Conservation (phyloP, 2,329 filamentous ascomycete genomes). For the Colletotrichum abscissum region DNA sequence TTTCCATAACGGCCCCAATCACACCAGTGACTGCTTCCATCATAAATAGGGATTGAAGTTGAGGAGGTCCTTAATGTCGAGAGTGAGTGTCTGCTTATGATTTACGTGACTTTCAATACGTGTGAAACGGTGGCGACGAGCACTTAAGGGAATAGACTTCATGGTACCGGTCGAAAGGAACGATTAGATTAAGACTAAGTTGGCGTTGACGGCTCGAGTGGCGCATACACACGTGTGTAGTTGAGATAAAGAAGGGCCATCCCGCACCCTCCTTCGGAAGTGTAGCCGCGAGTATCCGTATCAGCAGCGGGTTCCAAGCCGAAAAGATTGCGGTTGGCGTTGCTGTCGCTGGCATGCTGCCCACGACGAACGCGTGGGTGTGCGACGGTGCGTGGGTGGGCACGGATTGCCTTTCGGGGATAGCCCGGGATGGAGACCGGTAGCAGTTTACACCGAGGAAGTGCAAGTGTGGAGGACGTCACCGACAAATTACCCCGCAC, state of each 20-base stretch:
- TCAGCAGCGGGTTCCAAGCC: background rate
- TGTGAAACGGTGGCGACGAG: background rate
- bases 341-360: background rate
- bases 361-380: too few species aligned
- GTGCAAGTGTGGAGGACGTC: constrained; percentile 15
- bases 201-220: background rate
- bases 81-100: too few species aligned
- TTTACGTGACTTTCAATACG: background rate
- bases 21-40: too few species aligned
- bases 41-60: too few species aligned
- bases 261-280: background rate
- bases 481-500: constrained; percentile 34
- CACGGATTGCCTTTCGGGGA: background rate
- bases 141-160: background rate
- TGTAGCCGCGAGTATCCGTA: background rate
- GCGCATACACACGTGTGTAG: background rate
- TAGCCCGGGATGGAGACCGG: constrained; percentile 15
- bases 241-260: background rate
- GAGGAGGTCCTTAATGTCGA: too few species aligned
- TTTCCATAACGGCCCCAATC: too few species aligned
- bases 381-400: background rate
- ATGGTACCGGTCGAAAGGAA: background rate
- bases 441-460: constrained; percentile 21
- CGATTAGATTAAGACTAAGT: background rate
- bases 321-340: background rate